A percentile compares a stretch with the other conserved stretches of the same genome.
phyloP scores from a whole-genome alignment of 208 protist genomes.

The Sergeia podlipaevii region DNA sequence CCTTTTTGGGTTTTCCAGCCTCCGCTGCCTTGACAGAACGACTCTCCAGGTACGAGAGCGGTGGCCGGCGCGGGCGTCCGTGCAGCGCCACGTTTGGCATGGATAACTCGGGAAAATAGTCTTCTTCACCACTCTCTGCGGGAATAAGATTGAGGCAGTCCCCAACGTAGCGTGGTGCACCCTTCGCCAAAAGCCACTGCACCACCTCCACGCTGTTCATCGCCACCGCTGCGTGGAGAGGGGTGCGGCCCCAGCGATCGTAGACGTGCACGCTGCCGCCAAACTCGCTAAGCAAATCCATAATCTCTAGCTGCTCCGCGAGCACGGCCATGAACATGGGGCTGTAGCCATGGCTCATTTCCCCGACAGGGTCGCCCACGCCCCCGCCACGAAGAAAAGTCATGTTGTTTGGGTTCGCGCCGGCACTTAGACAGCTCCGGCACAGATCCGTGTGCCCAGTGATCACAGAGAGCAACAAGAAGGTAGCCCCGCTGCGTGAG shows the following conservation, averaged over 20 bases:
- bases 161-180: constrained; percentile 67
- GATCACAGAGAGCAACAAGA: constrained; percentile 74
- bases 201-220: constrained; percentile 64
- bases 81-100: constrained; percentile 58
- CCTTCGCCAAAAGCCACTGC: constrained; percentile 70
- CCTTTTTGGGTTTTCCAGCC: constrained; percentile 9
- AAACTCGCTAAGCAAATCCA: constrained; percentile 52
- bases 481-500: constrained; percentile 60
- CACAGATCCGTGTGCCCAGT: constrained; percentile 65
- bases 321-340: constrained; percentile 84
- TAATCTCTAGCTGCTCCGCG: constrained; percentile 62
- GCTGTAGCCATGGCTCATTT: constrained; percentile 89
- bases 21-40: constrained; percentile 6
- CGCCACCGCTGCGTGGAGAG: constrained; percentile 77
- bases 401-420: constrained; percentile 86
- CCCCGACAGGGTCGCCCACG: constrained; percentile 34
- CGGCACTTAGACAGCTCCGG: constrained; percentile 60
- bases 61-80: constrained; percentile 19
- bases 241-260: constrained; percentile 86
- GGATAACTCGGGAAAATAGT: constrained; percentile 44
- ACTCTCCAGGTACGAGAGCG: constrained; percentile 22
- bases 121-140: constrained; percentile 31
- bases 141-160: constrained; percentile 44
- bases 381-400: constrained; percentile 67
- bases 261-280: constrained; percentile 80